Percentiles rank a stretch among this genome's conserved stretches.
Evolutionary conservation across 495 filamentous ascomycete genomes (phyloP).

Genomic region (Parachaetomium inaequale): DNA sequence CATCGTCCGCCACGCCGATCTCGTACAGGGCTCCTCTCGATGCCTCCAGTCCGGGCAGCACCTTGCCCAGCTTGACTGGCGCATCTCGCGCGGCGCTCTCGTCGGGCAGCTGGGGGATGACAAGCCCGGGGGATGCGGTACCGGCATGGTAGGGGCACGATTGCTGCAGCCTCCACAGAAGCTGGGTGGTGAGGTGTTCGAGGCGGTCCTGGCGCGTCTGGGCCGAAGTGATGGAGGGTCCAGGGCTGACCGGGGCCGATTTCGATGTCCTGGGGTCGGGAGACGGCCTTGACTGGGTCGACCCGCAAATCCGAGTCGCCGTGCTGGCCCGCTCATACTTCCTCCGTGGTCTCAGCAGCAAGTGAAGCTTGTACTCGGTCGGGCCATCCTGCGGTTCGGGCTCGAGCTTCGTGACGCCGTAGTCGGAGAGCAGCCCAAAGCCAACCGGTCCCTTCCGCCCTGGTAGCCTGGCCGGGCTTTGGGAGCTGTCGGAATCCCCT

Average conservation of each 20-base stretch:
- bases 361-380: slow-evolving; percentile 93
- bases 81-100: slow-evolving; percentile 50
- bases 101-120: slow-evolving; percentile 69
- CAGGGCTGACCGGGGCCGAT: slow-evolving; percentile 25
- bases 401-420: slow-evolving; percentile 71
- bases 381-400: slow-evolving; percentile 92
- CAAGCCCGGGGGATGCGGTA: slow-evolving; percentile 59
- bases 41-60: slow-evolving; percentile 82
- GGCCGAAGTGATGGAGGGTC: slow-evolving; percentile 40
- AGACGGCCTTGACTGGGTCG: slow-evolving; percentile 57
- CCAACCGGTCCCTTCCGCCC: slow-evolving; percentile 32
- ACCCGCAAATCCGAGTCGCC: slow-evolving; percentile 37
- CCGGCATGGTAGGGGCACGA: slow-evolving; percentile 85
- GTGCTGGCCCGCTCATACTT: slow-evolving; percentile 61
- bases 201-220: slow-evolving; percentile 76
- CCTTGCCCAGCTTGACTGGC: slow-evolving; percentile 56
- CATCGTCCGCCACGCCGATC: slow-evolving; percentile 94
- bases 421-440: slow-evolving; percentile 60
- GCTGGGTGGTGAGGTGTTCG: slow-evolving; percentile 87
- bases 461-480: slow-evolving; percentile 29
- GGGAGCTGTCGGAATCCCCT: slow-evolving; percentile 37
- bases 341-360: slow-evolving; percentile 76
- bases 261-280: slow-evolving; percentile 56
- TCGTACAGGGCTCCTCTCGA: slow-evolving; percentile 93
- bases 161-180: slow-evolving; percentile 93